Base-by-base conservation (phyloP, 331 rosid species). In the Arachis monticola region DNA sequence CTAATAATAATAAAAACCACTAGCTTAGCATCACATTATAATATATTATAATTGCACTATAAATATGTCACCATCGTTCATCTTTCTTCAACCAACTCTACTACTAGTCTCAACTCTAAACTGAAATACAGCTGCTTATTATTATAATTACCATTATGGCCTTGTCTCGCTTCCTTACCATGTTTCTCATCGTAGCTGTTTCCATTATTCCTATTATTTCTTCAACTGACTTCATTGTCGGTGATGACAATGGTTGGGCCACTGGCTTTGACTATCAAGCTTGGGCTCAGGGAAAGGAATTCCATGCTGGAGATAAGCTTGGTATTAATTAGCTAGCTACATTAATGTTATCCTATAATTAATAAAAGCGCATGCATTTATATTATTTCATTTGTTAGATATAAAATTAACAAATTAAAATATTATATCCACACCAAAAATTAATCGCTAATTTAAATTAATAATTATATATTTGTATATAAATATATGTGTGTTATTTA, bases 231-330 rank as follows among this genome's bases (percentile, higher is more conserved):
- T 71, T 71, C 68, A 2, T 70, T 0, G 88, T 89, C 1, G 88
- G 91, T 14, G 89, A 79, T 32, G 69, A 32, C 1, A 61, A 47
- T 2, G 89, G 93, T 50, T 86, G 91, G 93, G 77, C 82, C 32
- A 11, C 5, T 1, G 75, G 60, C 58, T 73, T 80, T 8, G 84
- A 83, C 64, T 80, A 77, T 66, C 81, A 77, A 74, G 59, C 79
- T 64, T 85, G 90, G 88, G 64, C 85, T 14, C 3, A 2, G 52
- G 87, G 70, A 6, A 85, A 83, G 56, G 76, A 71, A 42, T 79
- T 89, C 59, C 47, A 62, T 5, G 83, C 81, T 11, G 91, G 93
- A 0, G 86, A 89, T 76, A 74, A 30, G 14, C 86, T 86, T 3
- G 81, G 93, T 89, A 80, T 4, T 53, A 44, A 8, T 44, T 44